Evolutionary conservation across 2,329 filamentous ascomycete species (phyloP), one percentile per base, ranked within the genome.

Genomic region (Dryadomyces sulphureus): DNA sequence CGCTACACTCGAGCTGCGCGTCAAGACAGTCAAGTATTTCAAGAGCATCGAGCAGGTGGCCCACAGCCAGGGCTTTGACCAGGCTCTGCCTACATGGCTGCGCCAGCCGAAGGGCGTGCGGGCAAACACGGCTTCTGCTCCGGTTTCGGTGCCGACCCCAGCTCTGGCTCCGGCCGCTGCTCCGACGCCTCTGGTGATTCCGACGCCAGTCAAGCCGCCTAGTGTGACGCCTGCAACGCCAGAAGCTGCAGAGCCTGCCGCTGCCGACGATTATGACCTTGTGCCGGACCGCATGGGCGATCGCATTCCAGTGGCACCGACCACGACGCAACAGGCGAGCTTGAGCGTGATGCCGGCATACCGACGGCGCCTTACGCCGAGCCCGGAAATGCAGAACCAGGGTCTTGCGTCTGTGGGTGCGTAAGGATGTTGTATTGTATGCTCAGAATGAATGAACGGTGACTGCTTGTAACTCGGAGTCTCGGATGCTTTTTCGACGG

Each of bases 1-100:
- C 54, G 76, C 77, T 7, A 81, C 76, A 0, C 60, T 78, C 22
- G 76, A 80, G 57, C 60, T 81, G 50, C 73, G 74, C 54, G 77
- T 80, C 41, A 80, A 80, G 64, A 81, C 77, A 0, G 77, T 80
- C 50, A 73, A 72, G 59, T 77, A 77, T 54, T 79, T 78, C 58
- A 77, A 77, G 56, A 72, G 68, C 38, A 77, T 79, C 53, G 75
- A 79, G 53, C 63, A 72, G 51, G 65, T 75, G 1, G 73, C 72
- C 12, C 68, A 54, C 12, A 58, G 58, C 16, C 61, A 67, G 46
- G 66, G 67, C 16, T 66, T 68, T 48, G 64, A 67, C 51, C 66
- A 69, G 54, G 64, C 65, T 42, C 60, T 69, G 25, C 66, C 67
- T 6, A 75, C 72, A 25, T 70, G 67, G 50, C 68, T 77, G 48